Evolutionary conservation across 2,329 filamentous ascomycete species (phyloP), one percentile per base, ranked within the genome.

Genomic region (Dothistroma pini): DNA sequence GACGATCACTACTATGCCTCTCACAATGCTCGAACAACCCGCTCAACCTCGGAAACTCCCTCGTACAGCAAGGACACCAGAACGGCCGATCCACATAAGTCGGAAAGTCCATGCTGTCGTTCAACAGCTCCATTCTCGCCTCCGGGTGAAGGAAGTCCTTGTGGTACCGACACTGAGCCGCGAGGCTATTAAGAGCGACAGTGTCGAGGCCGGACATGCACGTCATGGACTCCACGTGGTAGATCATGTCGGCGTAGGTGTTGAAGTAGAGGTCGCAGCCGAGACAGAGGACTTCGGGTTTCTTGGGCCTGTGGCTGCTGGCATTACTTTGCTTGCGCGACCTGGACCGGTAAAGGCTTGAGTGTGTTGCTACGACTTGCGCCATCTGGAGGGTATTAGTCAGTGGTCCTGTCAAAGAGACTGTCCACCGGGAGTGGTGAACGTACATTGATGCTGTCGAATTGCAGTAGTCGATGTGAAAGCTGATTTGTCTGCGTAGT

Each of bases 201-300:
- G 59, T n/a, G 9, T 58, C 44, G 16, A 55, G 47, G 31, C 61
- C 63, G 14, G 57, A 63, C 3, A 34, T 25, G 48, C 61, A 65
- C 1, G 11, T 59, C 12, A 50, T 56, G 47, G 49, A 32, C 54
- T 65, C 61, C 34, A 63, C 53, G 31, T 65, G 63, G 57, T 60
- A 55, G 54, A 65, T 53, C 63, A 61, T 65, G 59, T 58, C 61
- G 31, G 51, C 31, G 21, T 61, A 65, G 34, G 58, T 59, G 35
- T 44, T 59, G 52, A 65, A 65, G 51, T 35, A 14, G 25, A 53
- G 51, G 14, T 53, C 34, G 31, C 51, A 53, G 51, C 51, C 51
- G 51, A 53, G 51, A 35, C 51, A 53, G 8, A 29, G 51, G 51
- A 53, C 51, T 21, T 35, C 51, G 1, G 51, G 16, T 21, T 29